A percentile compares a stretch with the other conserved stretches of the same genome.
Evolutionary conservation across 192 early-diverging fungal genomes (phyloP).

Genomic region (Podochytrium sp.): DNA sequence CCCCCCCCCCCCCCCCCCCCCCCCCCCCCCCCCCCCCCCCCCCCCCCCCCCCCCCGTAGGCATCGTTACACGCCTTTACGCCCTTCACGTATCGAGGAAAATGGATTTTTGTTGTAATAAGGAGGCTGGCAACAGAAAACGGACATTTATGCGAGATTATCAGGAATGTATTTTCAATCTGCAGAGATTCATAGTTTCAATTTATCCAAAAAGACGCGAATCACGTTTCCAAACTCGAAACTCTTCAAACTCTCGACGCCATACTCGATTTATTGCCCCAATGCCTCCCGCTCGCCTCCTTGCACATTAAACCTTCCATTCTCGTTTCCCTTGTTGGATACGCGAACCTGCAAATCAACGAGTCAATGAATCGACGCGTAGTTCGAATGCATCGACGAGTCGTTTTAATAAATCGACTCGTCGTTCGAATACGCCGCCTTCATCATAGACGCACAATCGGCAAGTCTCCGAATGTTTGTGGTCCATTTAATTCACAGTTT

Average conservation of each 20-base stretch:
- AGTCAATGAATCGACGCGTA: not conserved
- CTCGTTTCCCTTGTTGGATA: too few species aligned
- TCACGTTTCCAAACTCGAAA: not conserved
- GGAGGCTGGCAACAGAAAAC: too few species aligned
- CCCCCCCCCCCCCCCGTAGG: too few species aligned
- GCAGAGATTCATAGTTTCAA: not conserved
- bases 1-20: too few species aligned
- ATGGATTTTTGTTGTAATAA: too few species aligned
- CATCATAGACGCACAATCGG: not conserved
- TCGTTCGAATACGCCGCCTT: not conserved
- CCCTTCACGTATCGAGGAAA: too few species aligned
- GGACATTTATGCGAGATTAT: too few species aligned
- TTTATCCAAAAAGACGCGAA: not conserved
- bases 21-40: too few species aligned
- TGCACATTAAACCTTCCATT: too few species aligned
- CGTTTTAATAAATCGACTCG: not conserved
- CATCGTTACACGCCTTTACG: too few species aligned
- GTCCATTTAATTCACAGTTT: not conserved
- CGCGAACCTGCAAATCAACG: not conserved
- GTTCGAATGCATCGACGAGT: not conserved
- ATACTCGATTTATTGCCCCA: not conserved
- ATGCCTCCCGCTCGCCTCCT: too few species aligned
- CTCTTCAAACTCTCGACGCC: not conserved
- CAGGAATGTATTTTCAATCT: too few species aligned
- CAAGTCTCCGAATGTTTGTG: not conserved